Evolutionary conservation across 495 filamentous ascomycete genomes (phyloP).

Genomic region (Aspergillus egyptiacus): DNA sequence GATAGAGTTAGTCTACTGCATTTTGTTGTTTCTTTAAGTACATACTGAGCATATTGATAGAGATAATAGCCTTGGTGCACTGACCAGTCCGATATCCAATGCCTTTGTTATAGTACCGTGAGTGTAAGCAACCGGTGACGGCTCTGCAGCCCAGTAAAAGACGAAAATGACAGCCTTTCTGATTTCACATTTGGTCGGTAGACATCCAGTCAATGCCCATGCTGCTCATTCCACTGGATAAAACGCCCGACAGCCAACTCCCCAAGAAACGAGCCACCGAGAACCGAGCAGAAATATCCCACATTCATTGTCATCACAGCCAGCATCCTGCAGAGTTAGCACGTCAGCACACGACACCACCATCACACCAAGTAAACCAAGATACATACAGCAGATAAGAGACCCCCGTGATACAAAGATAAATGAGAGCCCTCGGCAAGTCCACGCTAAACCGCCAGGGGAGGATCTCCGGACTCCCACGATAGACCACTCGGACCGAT

Average conservation of each 20-base stretch:
- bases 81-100: too few relatives aligned
- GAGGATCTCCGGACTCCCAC: conserved; percentile 32
- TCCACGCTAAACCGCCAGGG: conserved; percentile 80
- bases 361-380: not conserved
- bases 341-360: not conserved
- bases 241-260: conserved; percentile 76
- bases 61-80: too few relatives aligned
- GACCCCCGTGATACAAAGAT: conserved; percentile 64
- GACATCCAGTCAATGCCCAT: conserved; percentile 7
- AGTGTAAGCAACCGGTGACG: too few relatives aligned
- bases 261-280: conserved; percentile 77
- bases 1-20: too few relatives aligned
- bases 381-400: conserved; percentile 84
- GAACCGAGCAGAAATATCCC: conserved; percentile 87
- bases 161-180: too few relatives aligned
- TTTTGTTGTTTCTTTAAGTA: too few relatives aligned
- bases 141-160: too few relatives aligned
- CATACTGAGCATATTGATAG: too few relatives aligned
- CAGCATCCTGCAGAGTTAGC: conserved; percentile 64
- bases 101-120: too few relatives aligned
- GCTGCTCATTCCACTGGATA: conserved; percentile 25
- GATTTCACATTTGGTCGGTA: too few relatives aligned
- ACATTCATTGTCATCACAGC: conserved; percentile 98
- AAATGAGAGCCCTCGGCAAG: conserved; percentile 62
- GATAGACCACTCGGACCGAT: conserved; percentile 61